These are phyloP conservation scores for Rhodosporidiobolus sp. DNA, from an alignment of 768 basidiomycete genomes.

Conservation along the genomic window DNA sequence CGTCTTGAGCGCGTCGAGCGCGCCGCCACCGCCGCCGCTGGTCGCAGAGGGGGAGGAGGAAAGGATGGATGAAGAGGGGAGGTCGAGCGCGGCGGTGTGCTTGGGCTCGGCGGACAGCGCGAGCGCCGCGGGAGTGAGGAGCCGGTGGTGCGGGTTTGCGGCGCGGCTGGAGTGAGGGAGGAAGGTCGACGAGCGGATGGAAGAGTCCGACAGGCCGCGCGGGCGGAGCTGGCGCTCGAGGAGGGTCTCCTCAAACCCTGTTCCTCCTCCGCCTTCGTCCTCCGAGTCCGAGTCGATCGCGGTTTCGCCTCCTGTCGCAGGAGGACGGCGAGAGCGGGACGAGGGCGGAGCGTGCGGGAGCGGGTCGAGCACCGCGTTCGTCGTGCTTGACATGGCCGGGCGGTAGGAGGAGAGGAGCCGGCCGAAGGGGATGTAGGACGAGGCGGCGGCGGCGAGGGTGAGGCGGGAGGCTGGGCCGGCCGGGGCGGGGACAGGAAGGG, in stretches of 20 bases:
- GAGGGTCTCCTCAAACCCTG: slow-evolving; percentile 54
- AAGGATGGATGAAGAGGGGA: background rate
- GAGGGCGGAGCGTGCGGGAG: slow-evolving; percentile 48
- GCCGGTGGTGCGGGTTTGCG: slow-evolving; percentile 42
- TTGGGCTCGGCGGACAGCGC: slow-evolving; percentile 36
- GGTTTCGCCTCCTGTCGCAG: too few relatives aligned
- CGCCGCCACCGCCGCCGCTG: background rate
- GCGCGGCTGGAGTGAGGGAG: slow-evolving; percentile 50
- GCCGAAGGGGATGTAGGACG: slow-evolving; percentile 28
- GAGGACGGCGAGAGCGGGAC: background rate
- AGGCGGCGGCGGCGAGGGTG: slow-evolving; percentile 13
- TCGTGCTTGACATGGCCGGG: slow-evolving; percentile 58
- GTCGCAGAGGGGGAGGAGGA: background rate
- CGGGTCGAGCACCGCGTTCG: slow-evolving; percentile 74
- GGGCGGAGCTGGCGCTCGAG: slow-evolving; percentile 66
- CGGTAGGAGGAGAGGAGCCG: slow-evolving; percentile 27
- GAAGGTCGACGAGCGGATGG: slow-evolving; percentile 84
- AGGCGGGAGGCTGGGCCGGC: background rate
- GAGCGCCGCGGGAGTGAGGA: slow-evolving; percentile 53
- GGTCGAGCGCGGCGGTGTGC: background rate
- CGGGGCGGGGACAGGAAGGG: background rate
- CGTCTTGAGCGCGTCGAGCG: slow-evolving; percentile 9
- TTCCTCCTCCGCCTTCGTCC: slow-evolving; percentile 49
- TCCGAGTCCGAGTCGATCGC: background rate
- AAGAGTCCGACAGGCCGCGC: slow-evolving; percentile 85